Base-by-base conservation (phyloP, 768 basidiomycete genomes). In the Panus rudis region DNA sequence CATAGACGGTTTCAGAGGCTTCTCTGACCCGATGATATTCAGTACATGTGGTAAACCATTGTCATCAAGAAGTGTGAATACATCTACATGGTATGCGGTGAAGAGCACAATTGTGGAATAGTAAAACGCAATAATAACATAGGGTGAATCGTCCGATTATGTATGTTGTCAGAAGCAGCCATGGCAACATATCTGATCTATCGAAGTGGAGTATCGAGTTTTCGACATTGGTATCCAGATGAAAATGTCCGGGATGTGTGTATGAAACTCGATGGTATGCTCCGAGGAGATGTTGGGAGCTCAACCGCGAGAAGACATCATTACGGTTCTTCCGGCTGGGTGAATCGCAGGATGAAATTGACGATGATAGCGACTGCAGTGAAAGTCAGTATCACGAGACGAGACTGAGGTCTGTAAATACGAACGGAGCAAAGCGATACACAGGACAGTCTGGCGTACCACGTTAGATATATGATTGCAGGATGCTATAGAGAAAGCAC, bases 321-420 rank as follows among this genome's bases (percentile, higher is more conserved):
- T 39, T 48, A 39, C 45, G 49, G 41, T 41, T 44, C 41, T 34
- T 50, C 46, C 10, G 47, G 42, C 30, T 54, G 40, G 20, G 84
- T 76, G 63, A 92, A 90, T 38, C 88, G 80, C 47, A 93, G 72
- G 47, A 89, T 67, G 53, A 93, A 92, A 63, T 92, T 93, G 67
- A 81, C 78, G 43, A 87, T 66, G 53, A 92, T 78, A 33, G 91
- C 89, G 44, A 83, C 89, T 92, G 62, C 28, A 30, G 10, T 30
- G 28, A n/a, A 30, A 30, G n/a, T 10, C 10, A n/a, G 28, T n/a
- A n/a, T 54, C 48, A 43, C 10, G 43, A 50, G 22, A 16, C 17
- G 39, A 26, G 19, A 32, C 19, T 14, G 22, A 41, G 31, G 24
- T 16, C 28, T 24, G 20, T 37, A 37, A 37, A 28, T 16, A 61